Base-by-base conservation (phyloP, 805 yeast genomes). In the Pichia thaimueangensis region DNA sequence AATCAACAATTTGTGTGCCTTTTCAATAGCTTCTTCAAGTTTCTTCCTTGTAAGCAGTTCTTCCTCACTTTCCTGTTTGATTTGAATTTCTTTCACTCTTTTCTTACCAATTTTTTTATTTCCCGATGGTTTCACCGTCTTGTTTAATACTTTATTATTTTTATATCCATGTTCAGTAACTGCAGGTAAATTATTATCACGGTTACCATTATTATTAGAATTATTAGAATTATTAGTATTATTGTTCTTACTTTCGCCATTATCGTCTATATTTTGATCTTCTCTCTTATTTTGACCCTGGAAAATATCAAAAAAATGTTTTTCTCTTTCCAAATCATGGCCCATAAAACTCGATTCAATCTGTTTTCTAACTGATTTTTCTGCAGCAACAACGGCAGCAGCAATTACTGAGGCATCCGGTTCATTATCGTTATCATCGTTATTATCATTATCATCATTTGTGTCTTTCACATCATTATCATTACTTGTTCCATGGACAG, bases 21-120 rank as follows among this genome's bases (percentile, higher is more conserved):
- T 67, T 10, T 63, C 58, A 6, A 71, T 74, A 2, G 77, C 76
- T 24, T 60, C 64, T 8, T 73, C 67, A 15, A 68, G 67, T 45
- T 64, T 70, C 2, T 62, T 47, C 27, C 33, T 48, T 13, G 52
- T 47, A 11, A 35, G 35, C 13, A 27, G 11, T 10, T 35, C 17
- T 5, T 30, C 35, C 8, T 28, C 20, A 20, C 20, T 19, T 21
- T 11, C 28, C n/a, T n/a, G n/a, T 37, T 35, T 11, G 15, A 11
- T n/a, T 27, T 38, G 19, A 27, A 30, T 16, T 9, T 15, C 37
- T 19, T 12, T 24, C 23, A 12, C 29, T 22, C 13, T 31, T 43
- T 17, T 16, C 28, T 4, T 38, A 17, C 11, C 36, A 42, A 9
- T 43, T 22, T 16, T 38, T 37, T 21, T 5, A 15, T 22, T 21